Base-by-base conservation (phyloP, 106 monocot species). In the Phalaenopsis equestris region DNA sequence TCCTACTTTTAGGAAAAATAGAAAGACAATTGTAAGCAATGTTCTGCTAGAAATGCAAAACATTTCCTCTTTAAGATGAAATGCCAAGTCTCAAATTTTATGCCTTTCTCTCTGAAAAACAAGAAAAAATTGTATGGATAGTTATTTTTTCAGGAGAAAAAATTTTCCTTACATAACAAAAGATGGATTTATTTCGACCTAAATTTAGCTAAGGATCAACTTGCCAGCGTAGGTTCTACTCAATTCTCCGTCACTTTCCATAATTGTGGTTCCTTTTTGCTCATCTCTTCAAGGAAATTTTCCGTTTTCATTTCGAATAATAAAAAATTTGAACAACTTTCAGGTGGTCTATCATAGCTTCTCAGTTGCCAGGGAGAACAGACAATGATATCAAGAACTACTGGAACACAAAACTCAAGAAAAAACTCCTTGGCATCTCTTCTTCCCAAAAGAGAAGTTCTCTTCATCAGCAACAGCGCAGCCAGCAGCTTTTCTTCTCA, bases 391-490 rank as follows among this genome's bases (percentile, higher is more conserved):
- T 80, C 41, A 84, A 84, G 55, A 86, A 83, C 67, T 75, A 86
- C 73, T 86, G 82, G 86, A 82, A 82, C 86, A 86, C 86, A 61
- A 86, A 82, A 42, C 49, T 86, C 24, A 86, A 86, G 82, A 86
- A 86, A 73, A 82, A 86, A 75, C 42, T 81, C 42, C 42, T 78
- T 47, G 67, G 55, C 19, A 74, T 74, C 74, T 43, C 43, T 14
- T 74, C 43, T n/a, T 74, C 74, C 16, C 43, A 43, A 19, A 74
- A 74, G 43, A 74, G n/a, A 45, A 41, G 15, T 14, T 72, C 72
- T 3, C 16, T 72, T 65, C 64, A 21, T 65, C 24, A 65, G 10
- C 39, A 38, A 14, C 70, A 36, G 8, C 42, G 45, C 7, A 17
- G 14, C n/a, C 74, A 42, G 43, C 74, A 42, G 3, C 19, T 74